Percentiles rank a stretch among this genome's conserved stretches.
These are phyloP conservation scores for Rhodofomes roseus DNA, from an alignment of 1,284 basidiomycete genomes.

Conservation along the genomic window DNA sequence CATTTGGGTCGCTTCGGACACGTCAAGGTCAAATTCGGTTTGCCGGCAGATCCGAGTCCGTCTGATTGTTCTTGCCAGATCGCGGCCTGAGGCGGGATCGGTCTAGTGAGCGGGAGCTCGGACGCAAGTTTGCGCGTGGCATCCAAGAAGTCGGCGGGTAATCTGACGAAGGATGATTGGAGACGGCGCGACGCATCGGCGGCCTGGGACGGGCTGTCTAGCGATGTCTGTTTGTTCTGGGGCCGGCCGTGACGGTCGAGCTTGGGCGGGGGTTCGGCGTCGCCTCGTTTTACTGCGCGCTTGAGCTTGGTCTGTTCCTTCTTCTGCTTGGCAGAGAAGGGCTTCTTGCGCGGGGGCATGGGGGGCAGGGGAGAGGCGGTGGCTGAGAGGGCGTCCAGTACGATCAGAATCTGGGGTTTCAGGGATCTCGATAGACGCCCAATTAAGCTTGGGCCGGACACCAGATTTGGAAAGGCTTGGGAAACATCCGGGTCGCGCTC, in stretches of 20 bases:
- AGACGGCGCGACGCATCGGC: conserved; percentile 49
- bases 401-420: not conserved
- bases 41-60: conserved; percentile 31
- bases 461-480: not conserved
- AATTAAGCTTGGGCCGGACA: not conserved
- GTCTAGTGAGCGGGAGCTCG: conserved; percentile 51
- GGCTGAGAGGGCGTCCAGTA: not conserved
- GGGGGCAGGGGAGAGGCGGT: not conserved
- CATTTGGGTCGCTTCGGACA: conserved; percentile 81
- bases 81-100: conserved; percentile 45
- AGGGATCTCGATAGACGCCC: not conserved
- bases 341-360: conserved; percentile 51
- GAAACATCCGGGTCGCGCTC: too few relatives aligned
- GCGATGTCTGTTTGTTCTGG: conserved; percentile 25
- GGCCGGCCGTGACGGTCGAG: conserved; percentile 17
- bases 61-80: conserved; percentile 33
- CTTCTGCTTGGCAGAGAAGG: conserved; percentile 65
- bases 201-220: conserved; percentile 13
- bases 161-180: conserved; percentile 69
- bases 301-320: conserved; percentile 70
- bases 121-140: conserved; percentile 58
- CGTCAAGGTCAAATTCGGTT: conserved; percentile 26
- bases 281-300: conserved; percentile 81
- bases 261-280: conserved; percentile 40
- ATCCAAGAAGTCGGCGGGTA: conserved; percentile 62